Evolutionary conservation across 768 basidiomycete species (phyloP).

Genomic region (Gloeophyllum trabeum): DNA sequence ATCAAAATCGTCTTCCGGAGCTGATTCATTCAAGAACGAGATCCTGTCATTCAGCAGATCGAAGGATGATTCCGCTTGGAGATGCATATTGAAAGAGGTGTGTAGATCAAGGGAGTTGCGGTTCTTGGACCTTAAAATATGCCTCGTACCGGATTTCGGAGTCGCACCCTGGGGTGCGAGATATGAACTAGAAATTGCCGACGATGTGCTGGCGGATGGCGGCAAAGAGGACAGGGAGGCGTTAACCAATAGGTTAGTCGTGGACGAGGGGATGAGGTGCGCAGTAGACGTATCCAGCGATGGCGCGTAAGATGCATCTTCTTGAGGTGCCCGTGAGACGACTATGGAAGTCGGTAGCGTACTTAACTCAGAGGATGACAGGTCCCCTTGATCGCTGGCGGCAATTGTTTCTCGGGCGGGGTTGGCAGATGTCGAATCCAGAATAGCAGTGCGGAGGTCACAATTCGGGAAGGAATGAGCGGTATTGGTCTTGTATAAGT

Average conservation of each 20-base stretch:
- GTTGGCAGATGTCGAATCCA: no score
- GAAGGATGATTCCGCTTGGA: conserved; percentile 22
- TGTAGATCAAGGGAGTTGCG: conserved; percentile 21
- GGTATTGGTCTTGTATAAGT: no score
- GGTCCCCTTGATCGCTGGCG: no score
- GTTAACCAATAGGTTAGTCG: neutral
- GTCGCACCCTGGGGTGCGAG: neutral
- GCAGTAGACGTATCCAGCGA: no score
- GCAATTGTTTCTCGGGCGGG: no score
- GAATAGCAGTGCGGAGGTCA: no score
- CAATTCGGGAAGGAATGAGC: no score
- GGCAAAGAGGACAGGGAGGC: neutral
- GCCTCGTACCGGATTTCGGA: neutral
- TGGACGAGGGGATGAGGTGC: neutral
- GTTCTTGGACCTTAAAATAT: neutral
- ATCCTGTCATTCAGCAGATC: conserved; percentile 24
- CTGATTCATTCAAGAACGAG: conserved; percentile 17
- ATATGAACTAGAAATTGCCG: neutral
- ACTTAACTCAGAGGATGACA: no score
- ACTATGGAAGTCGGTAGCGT: no score
- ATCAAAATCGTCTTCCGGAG: conserved; percentile 15
- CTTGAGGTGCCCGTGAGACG: no score
- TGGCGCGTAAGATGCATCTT: no score
- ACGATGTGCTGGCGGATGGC: neutral
- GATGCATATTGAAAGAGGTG: conserved; percentile 21